Base-by-base conservation (phyloP, 2,329 filamentous ascomycete genomes). In the Fusarium torreyae region DNA sequence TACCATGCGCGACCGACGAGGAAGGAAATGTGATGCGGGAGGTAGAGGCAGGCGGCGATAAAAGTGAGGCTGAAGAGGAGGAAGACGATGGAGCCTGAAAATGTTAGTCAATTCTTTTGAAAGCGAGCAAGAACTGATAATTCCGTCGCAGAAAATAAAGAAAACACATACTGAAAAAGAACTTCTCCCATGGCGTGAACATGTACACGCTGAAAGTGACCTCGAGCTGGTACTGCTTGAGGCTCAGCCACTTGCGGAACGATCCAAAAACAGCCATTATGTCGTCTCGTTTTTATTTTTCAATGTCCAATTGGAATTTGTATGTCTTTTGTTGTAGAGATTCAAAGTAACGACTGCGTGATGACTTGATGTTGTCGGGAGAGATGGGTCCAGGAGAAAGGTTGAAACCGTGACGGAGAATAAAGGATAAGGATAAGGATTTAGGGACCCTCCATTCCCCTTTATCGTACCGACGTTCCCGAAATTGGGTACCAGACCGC, bases 181-280 rank as follows among this genome's bases (percentile, higher is more conserved):
- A 95, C 81, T 97, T 97, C 85, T 99, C 96, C 53, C 92, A 94
- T 2, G 94, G 92, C 38, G 94, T 98, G 75, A 98, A 91, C 92
- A 99, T 98, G 86, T 99, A 98, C 26, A 98, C 88, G 65, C 92
- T 92, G 81, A 97, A 96, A 14, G 95, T 98, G 79, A 98, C 95
- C 84, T 99, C 96, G 79, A 98, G 94, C 85, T 98, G 96, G 85
- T 98, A 98, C 79, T 94, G 91, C 87, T 99, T 99, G 81, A 94
- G 89, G 81, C 94, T 91, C 72, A 98, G 86, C 94, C 94, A 98
- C 80, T 91, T 90, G 70, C 93, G 88, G 75, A 97, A 86, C 45
- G 82, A 79, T 69, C 85, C 82, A 73, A 86, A 74, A 48, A 73
- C 70, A 46, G 81, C 82, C 77, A 81, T 65, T 57, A 22, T 50